These are phyloP conservation scores for Suillus spraguei DNA, from an alignment of 768 basidiomycete genomes.

Conservation along the genomic window DNA sequence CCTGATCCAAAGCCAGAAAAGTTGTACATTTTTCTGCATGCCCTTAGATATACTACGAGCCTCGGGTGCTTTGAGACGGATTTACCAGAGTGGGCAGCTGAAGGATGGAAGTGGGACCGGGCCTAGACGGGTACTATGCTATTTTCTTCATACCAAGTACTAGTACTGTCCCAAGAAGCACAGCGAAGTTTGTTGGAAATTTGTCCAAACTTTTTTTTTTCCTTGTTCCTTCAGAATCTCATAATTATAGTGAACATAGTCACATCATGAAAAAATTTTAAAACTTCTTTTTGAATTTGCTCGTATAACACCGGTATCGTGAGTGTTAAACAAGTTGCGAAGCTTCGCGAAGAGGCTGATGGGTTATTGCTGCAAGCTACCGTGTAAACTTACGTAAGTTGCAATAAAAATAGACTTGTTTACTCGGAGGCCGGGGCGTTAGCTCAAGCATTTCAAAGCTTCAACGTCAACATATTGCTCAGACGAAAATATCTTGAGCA, in stretches of 20 bases:
- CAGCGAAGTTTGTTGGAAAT: constrained; percentile 86
- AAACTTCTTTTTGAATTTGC: neutral
- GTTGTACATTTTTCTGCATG: constrained; percentile 95
- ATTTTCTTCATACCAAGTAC: constrained; percentile 33
- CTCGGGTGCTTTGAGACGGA: constrained; percentile 84
- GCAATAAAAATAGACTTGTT: neutral
- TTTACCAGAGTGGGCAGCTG: constrained; percentile 87
- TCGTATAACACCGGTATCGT: neutral
- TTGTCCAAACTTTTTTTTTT: constrained; percentile 58
- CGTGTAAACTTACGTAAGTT: neutral
- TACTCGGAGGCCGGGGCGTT: too few relatives aligned
- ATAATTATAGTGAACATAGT: neutral
- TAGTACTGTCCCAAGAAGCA: constrained; percentile 45
- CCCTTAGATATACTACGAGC: constrained; percentile 79
- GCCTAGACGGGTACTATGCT: constrained; percentile 20
- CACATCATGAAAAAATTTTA: neutral
- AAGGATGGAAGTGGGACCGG: constrained; percentile 71
- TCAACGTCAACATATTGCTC: neutral
- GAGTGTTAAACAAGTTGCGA: neutral
- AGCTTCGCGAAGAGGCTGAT: too few relatives aligned
- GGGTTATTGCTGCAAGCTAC: too few relatives aligned
- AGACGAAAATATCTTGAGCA: neutral
- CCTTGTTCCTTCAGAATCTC: constrained; percentile 29
- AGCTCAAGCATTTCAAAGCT: neutral
- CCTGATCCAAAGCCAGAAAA: constrained; percentile 93